Conservation (phyloP, 2,329 filamentous ascomycete genomes). For the Decorospora gaudefroyi region DNA sequence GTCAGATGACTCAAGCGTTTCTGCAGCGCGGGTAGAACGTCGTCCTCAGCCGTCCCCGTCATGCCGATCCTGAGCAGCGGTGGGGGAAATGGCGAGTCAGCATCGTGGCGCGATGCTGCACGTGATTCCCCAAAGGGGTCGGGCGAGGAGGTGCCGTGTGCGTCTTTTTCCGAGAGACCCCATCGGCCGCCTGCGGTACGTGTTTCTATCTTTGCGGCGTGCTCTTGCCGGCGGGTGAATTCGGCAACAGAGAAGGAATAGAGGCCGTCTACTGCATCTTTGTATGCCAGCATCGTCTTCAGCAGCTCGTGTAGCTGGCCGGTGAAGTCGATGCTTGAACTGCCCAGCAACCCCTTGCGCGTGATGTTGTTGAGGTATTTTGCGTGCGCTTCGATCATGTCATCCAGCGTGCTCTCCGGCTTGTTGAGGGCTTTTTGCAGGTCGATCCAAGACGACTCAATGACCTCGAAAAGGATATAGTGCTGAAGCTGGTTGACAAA, state of each 20-base stretch:
- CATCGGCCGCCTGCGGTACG: slow-evolving; percentile 67
- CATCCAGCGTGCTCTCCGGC: slow-evolving; percentile 89
- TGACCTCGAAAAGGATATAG: slow-evolving; percentile 98
- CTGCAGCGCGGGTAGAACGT: slow-evolving; percentile 75
- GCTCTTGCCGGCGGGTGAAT: slow-evolving; percentile 88
- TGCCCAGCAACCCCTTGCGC: slow-evolving; percentile 89
- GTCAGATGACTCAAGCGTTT: slow-evolving; percentile 73
- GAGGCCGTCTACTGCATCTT: slow-evolving; percentile 88
- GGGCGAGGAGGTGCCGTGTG: slow-evolving; percentile 21
- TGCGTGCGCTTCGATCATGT: slow-evolving; percentile 88
- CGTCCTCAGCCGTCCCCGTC: slow-evolving; percentile 56
- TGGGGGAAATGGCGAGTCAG: slow-evolving; percentile 51
- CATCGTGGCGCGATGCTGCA: slow-evolving; percentile 34
- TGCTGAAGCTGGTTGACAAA: slow-evolving; percentile 97
- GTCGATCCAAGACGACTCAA: slow-evolving; percentile 93
- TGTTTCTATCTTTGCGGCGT: slow-evolving; percentile 71
- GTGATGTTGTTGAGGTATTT: slow-evolving; percentile 93
- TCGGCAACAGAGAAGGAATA: slow-evolving; percentile 95
- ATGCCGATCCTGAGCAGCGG: slow-evolving; percentile 43
- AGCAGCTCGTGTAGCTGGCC: slow-evolving; percentile 89
- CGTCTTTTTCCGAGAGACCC: slow-evolving; percentile 63
- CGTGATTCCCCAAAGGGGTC: slow-evolving; percentile 32
- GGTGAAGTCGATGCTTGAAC: slow-evolving; percentile 73
- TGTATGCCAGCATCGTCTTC: slow-evolving; percentile 90
- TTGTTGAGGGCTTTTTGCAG: slow-evolving; percentile 80